A percentile compares a stretch with the other conserved stretches of the same genome.
phyloP scores from a whole-genome alignment of 2,329 filamentous ascomycete genomes.

The Microdochium paspali region DNA sequence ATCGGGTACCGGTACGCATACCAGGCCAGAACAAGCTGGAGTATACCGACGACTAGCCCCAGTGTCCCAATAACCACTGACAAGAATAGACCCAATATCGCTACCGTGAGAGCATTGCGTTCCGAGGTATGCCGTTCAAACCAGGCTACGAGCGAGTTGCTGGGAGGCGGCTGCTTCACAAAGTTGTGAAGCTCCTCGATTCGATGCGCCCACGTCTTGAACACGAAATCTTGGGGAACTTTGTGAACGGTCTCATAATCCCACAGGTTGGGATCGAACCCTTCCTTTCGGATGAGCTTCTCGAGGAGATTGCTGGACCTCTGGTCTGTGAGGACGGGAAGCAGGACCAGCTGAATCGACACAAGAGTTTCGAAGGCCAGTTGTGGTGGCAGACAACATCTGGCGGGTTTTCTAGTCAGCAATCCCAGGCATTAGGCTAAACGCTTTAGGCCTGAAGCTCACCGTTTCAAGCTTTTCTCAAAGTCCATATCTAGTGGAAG shows the following conservation, averaged over 20 bases:
- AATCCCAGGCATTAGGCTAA: neutral
- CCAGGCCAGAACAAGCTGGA: conserved; percentile 4
- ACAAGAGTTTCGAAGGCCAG: conserved; percentile 4
- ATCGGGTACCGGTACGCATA: conserved; percentile 3
- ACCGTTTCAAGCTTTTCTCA: conserved; percentile 1
- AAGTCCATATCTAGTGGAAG: neutral
- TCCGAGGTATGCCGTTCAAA: conserved; percentile 6
- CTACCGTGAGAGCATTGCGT: conserved; percentile 5
- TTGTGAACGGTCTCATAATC: conserved; percentile 2
- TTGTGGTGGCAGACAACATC: conserved; percentile 2
- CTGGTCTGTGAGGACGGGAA: conserved; percentile 1
- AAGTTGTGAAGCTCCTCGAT: conserved; percentile 1
- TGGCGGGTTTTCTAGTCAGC: neutral
- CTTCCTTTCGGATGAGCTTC: conserved; percentile 1
- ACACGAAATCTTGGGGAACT: conserved; percentile 3
- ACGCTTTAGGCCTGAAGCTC: neutral
- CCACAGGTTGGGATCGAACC: conserved; percentile 1
- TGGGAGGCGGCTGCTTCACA: conserved; percentile 3
- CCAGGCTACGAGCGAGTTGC: conserved; percentile 4
- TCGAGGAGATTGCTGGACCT: conserved; percentile 1
- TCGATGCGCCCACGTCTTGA: conserved; percentile 3
- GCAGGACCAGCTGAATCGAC: conserved; percentile 3
- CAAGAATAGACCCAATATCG: conserved; percentile 2
- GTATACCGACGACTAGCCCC: conserved; percentile 4
- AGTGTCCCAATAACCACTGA: conserved; percentile 1